Percentiles rank a stretch among this genome's conserved stretches.
These are phyloP conservation scores for Irineochytrium annulatum DNA, from an alignment of 192 early-diverging fungal species.

Conservation along the genomic window DNA sequence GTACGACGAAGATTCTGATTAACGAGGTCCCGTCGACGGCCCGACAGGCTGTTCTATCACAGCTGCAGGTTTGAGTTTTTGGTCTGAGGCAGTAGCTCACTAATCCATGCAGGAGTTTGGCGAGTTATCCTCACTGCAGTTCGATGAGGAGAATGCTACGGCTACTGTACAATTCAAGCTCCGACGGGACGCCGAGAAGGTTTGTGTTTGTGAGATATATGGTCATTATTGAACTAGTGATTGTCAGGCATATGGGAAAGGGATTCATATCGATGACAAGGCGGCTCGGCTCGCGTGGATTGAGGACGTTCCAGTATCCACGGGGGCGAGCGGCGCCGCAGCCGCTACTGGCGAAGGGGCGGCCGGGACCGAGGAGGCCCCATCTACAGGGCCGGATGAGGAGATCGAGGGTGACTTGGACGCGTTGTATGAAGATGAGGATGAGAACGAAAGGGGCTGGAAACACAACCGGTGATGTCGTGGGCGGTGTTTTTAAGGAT, in stretches of 20 bases:
- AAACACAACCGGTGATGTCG: slow-evolving; percentile 1
- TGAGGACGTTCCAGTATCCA: too few species aligned
- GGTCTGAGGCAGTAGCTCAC: neutral
- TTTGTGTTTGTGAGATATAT: slow-evolving; percentile 18
- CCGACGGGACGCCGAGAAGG: slow-evolving; percentile 56
- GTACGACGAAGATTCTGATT: slow-evolving; percentile 63
- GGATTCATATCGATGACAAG: too few species aligned
- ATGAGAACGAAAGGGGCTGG: neutral
- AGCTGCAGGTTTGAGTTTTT: slow-evolving; percentile 61
- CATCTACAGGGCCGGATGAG: too few species aligned
- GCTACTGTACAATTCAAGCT: slow-evolving; percentile 52
- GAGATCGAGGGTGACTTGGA: neutral
- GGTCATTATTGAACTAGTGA: too few species aligned
- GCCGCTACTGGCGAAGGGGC: too few species aligned
- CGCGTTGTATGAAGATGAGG: neutral
- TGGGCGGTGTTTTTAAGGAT: too few species aligned
- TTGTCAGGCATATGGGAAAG: too few species aligned
- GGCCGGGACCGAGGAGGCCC: too few species aligned
- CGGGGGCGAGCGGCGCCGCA: too few species aligned
- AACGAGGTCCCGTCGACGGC: slow-evolving; percentile 46
- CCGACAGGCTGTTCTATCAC: slow-evolving; percentile 43
- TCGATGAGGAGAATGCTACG: slow-evolving; percentile 35
- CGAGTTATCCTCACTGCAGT: slow-evolving; percentile 37
- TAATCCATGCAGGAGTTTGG: slow-evolving; percentile 38
- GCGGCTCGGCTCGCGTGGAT: too few species aligned